These are phyloP conservation scores for Backusella tuberculispora DNA, from an alignment of 192 early-diverging fungal genomes.

Conservation along the genomic window DNA sequence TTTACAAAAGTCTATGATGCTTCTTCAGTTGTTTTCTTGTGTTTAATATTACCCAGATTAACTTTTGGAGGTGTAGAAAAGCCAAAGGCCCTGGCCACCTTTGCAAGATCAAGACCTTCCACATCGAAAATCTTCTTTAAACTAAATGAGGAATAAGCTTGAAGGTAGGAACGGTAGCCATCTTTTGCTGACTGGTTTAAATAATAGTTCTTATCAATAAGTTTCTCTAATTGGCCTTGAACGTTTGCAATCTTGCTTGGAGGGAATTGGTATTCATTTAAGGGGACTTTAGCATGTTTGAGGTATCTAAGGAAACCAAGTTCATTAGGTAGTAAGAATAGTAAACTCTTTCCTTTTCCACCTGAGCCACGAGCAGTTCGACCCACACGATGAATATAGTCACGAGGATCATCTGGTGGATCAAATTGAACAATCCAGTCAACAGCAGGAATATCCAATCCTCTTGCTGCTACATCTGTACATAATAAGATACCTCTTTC, in stretches of 20 bases:
- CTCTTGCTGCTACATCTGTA: conserved; percentile 98
- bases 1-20: conserved; percentile 14
- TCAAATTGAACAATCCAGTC: conserved; percentile 99
- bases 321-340: conserved; percentile 94
- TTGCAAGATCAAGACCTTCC: conserved; percentile 85
- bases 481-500: conserved; percentile 91
- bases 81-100: conserved; percentile 94
- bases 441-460: conserved; percentile 96
- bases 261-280: conserved; percentile 99
- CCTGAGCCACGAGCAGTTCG: conserved; percentile 91
- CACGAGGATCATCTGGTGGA: conserved; percentile 98
- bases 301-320: conserved; percentile 95
- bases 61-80: conserved; percentile 96
- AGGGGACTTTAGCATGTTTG: conserved; percentile 97
- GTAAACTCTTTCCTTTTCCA: conserved; percentile 84
- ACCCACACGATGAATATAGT: conserved; percentile 95
- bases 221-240: conserved; percentile 85
- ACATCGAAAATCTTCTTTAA: conserved; percentile 98
- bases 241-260: conserved; percentile 94
- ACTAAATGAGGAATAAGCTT: conserved; percentile 93
- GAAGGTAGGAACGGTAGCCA: conserved; percentile 95
- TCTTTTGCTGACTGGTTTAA: conserved; percentile 96
- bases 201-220: conserved; percentile 98
- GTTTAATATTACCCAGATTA: conserved; percentile 62
- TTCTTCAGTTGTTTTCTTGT: conserved; percentile 3